These are phyloP conservation scores for Saccharata proteae DNA, from an alignment of 2,329 filamentous ascomycete species.

Conservation along the genomic window DNA sequence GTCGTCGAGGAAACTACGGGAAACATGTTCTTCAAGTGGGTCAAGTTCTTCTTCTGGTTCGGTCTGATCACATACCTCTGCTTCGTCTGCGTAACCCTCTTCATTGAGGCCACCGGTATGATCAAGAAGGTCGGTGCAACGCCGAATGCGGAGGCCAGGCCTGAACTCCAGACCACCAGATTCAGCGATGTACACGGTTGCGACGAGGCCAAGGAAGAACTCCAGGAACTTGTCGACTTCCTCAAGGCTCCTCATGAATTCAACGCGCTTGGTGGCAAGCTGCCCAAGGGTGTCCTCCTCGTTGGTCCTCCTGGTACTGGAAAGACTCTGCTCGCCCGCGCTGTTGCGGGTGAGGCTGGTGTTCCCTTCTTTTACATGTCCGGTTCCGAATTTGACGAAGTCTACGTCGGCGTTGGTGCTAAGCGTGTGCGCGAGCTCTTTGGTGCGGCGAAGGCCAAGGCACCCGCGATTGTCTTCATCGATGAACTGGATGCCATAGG, in stretches of 20 bases:
- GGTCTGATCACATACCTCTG: slow-evolving; percentile 66
- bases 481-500: slow-evolving; percentile 92
- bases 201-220: slow-evolving; percentile 95
- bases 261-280: slow-evolving; percentile 84
- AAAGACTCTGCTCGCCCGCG: slow-evolving; percentile 89
- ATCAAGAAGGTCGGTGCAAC: slow-evolving; percentile 65
- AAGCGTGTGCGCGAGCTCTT: slow-evolving; percentile 96
- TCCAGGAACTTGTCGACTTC: slow-evolving; percentile 95
- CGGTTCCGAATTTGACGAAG: slow-evolving; percentile 94
- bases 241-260: slow-evolving; percentile 88
- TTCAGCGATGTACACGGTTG: slow-evolving; percentile 95
- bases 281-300: slow-evolving; percentile 91
- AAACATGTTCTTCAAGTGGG: slow-evolving; percentile 74
- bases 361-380: slow-evolving; percentile 99
- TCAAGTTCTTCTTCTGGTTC: slow-evolving; percentile 75
- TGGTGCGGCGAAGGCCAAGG: slow-evolving; percentile 66
- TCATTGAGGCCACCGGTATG: slow-evolving; percentile 69
- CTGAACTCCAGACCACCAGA: slow-evolving; percentile 80
- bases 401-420: slow-evolving; percentile 92
- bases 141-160: slow-evolving; percentile 73
- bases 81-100: slow-evolving; percentile 65
- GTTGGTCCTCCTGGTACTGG: slow-evolving; percentile 94
- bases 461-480: slow-evolving; percentile 89
- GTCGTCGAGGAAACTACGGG: slow-evolving; percentile 85
- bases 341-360: slow-evolving; percentile 90